Base-by-base conservation (phyloP, 495 filamentous ascomycete species). In the Penicillium argentinense region DNA sequence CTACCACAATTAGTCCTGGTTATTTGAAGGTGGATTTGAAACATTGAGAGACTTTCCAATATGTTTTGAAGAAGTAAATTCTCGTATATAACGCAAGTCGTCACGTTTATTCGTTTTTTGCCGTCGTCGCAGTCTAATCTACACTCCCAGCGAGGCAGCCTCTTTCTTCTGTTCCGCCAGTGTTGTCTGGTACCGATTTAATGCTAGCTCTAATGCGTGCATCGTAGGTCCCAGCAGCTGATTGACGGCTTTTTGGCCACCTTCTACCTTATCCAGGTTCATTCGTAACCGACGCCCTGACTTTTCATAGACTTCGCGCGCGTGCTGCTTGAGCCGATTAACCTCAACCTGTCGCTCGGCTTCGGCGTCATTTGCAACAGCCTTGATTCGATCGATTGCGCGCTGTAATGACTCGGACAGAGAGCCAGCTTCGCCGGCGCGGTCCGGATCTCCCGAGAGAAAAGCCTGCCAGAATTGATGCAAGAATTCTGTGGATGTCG, bases 391-490 rank as follows among this genome's bases (percentile, higher is more conserved):
- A n/a, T 85, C 85, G 44, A 80, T 74, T 2, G 86, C 87, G 41
- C 86, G 78, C 26, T 79, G 76, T 12, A 98, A 73, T 4, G 89
- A 86, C 52, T 95, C 86, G 12, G 87, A 82, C 26, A 96, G 72
- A 26, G 84, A 86, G 2, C 80, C 77, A 1, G 95, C 74, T 60
- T 96, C 91, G 17, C 71, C 69, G 0, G 86, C 83, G n/a, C 86
- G 82, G 32, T 84, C 81, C 6, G 86, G 71, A 61, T 93, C 86
- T 2, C 88, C 89, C 0, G 91, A 96, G 6, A 92, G 72, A 57
- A 93, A 97, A 3, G 88, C 81, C 26, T 80, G 73, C 91, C 91
- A 97, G 73, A 97, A 98, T 60, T 97, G 91, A 51, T 88, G 85
- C n/a, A 98, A 71, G 58, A 97, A 97, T 53, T 97, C 95, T 6